Base-by-base conservation (phyloP, 768 basidiomycete genomes). In the Leccinum barrowsii region DNA sequence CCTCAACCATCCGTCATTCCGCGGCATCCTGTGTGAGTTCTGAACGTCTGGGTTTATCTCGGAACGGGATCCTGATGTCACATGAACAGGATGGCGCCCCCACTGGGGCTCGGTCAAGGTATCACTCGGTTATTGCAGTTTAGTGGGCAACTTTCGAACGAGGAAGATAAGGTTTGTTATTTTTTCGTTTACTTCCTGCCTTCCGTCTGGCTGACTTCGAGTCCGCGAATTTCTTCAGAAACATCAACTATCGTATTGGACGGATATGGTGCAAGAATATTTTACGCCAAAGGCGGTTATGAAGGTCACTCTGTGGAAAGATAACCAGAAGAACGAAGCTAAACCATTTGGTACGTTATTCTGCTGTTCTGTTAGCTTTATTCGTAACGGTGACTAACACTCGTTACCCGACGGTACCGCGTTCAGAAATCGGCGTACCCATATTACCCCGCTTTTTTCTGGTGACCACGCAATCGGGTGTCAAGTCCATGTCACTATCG, bases 221-320 rank as follows among this genome's bases (percentile, higher is more conserved):
- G 55, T 48, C 56, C 34, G 40, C 34, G 15, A 19, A 35, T 50
- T 47, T 30, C 56, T 48, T 32, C 63, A 88, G 80, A 88, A 89
- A 80, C 69, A 84, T 51, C 79, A 83, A 64, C 74, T 89, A 49
- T 76, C 80, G 13, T 88, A 81, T 76, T 93, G 91, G 92, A 76
- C 77, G 11, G 74, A 76, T 3, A 65, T 90, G 37, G 81, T 91
- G 59, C 77, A 78, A 51, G 83, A 86, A 28, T 92, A 85, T 62
- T 93, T 92, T 66, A 82, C 83, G 8, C 80, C 84, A 2, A 82
- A 83, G 58, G 87, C 89, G 21, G 72, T 82, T 49, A 84, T 92
- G 83, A 89, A 85, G 69, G 79, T 93, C 63, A 92, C 89, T 3
- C 74, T 93, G n/a, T 92, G 91, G 91, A 90, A 90, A 68, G 90